Evolutionary conservation across 2,329 filamentous ascomycete species (phyloP).

Genomic region (Aspergillus alliaceus): DNA sequence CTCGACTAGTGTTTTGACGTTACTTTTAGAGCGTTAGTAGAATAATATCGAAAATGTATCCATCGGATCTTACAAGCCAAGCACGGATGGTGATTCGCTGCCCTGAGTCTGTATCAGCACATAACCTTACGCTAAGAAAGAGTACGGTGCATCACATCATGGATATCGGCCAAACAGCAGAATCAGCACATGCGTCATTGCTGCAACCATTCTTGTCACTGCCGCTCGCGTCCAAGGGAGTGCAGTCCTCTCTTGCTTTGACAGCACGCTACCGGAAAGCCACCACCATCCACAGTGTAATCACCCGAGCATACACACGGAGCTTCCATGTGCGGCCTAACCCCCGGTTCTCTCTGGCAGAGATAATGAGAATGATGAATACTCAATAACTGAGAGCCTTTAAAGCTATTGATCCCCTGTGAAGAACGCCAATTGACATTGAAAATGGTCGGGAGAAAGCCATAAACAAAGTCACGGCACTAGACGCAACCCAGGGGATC

Average conservation of each 20-base stretch:
- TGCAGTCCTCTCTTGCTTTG: conserved; percentile 62
- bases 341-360: no score
- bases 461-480: no score
- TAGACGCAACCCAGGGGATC: no score
- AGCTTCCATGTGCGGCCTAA: no score
- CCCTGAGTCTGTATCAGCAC: conserved; percentile 20
- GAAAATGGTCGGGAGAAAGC: no score
- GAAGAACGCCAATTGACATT: no score
- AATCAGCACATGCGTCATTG: conserved; percentile 67
- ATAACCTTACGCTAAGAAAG: background rate
- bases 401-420: no score
- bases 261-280: conserved; percentile 69
- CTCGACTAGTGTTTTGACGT: conserved; percentile 32
- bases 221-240: conserved; percentile 32
- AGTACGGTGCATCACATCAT: conserved; percentile 56
- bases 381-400: no score
- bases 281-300: no score
- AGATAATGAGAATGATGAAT: no score
- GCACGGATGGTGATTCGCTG: conserved; percentile 64
- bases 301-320: no score
- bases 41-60: conserved; percentile 71
- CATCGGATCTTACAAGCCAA: conserved; percentile 63
- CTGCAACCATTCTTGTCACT: conserved; percentile 54
- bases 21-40: conserved; percentile 18
- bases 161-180: conserved; percentile 67